These are phyloP conservation scores for Backusella morwellensis DNA, from an alignment of 192 early-diverging fungal genomes.

Conservation along the genomic window DNA sequence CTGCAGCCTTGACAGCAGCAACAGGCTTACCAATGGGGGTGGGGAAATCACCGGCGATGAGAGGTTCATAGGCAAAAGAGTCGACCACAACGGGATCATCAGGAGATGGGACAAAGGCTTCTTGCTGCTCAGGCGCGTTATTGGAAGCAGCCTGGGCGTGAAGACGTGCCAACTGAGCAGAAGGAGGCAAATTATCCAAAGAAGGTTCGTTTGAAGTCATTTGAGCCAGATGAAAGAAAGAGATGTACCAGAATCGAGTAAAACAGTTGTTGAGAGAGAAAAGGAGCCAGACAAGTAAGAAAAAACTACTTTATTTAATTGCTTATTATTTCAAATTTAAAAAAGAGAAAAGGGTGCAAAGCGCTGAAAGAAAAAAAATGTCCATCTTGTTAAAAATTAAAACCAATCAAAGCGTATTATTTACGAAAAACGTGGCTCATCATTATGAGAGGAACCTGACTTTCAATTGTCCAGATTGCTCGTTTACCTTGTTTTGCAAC, in stretches of 20 bases:
- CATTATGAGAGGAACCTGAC: not conserved
- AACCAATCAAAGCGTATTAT: not conserved
- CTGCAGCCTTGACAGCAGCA: not conserved
- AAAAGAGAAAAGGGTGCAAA: constrained; percentile 9
- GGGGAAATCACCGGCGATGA: constrained; percentile 28
- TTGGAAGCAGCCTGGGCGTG: constrained; percentile 33
- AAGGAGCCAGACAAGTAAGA: constrained; percentile 5
- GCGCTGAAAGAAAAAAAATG: not conserved
- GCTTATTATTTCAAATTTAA: constrained; percentile 8
- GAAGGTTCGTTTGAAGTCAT: constrained; percentile 13
- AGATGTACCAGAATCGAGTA: not conserved
- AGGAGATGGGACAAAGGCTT: constrained; percentile 21
- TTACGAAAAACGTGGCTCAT: not conserved
- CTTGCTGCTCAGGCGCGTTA: constrained; percentile 12
- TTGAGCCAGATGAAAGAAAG: constrained; percentile 10
- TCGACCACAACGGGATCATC: constrained; percentile 30
- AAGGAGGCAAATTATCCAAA: constrained; percentile 28
- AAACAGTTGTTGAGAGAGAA: not conserved
- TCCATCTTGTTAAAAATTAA: not conserved
- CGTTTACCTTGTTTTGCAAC: not conserved
- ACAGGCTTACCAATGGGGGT: constrained; percentile 28
- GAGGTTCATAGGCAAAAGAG: constrained; percentile 14
- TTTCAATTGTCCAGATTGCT: not conserved
- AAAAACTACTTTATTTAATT: not conserved
- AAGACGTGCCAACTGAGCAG: constrained; percentile 35